A percentile compares a stretch with the other conserved stretches of the same genome.
Evolutionary conservation across 306 rosid genomes (phyloP).

Genomic region (Trifolium repens): DNA sequence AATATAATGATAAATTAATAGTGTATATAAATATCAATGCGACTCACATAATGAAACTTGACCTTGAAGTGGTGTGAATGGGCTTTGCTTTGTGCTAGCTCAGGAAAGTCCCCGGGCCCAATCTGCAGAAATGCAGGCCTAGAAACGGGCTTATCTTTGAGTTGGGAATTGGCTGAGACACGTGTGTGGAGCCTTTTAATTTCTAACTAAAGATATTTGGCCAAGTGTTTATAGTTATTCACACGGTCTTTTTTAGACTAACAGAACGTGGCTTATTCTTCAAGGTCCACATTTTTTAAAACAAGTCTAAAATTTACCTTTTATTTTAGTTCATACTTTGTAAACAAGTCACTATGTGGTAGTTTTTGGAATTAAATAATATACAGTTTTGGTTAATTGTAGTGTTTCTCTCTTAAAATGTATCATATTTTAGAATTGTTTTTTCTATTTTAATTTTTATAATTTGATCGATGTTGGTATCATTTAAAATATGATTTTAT

Average conservation of each 20-base stretch:
- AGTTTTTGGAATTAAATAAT: too few relatives aligned
- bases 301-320: too few relatives aligned
- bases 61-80: slow-evolving; percentile 34
- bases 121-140: slow-evolving; percentile 28
- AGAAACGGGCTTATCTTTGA: neutral
- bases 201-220: slow-evolving; percentile 3
- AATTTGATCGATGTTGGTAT: too few relatives aligned
- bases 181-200: slow-evolving; percentile 30
- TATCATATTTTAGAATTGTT: too few relatives aligned
- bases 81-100: slow-evolving; percentile 1
- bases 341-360: too few relatives aligned
- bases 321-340: too few relatives aligned
- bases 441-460: too few relatives aligned
- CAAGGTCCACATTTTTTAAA: too few relatives aligned
- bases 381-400: too few relatives aligned
- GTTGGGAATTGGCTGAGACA: slow-evolving; percentile 40
- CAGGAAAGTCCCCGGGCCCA: slow-evolving; percentile 50
- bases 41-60: accelerated
- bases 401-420: too few relatives aligned
- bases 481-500: too few relatives aligned
- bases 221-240: slow-evolving; percentile 39
- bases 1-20: accelerated
- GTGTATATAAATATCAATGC: neutral
- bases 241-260: slow-evolving; percentile 24
- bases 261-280: slow-evolving; percentile 39